phyloP scores from a whole-genome alignment of 2,329 filamentous ascomycete species.

The Tolypocladium ophioglossoides region DNA sequence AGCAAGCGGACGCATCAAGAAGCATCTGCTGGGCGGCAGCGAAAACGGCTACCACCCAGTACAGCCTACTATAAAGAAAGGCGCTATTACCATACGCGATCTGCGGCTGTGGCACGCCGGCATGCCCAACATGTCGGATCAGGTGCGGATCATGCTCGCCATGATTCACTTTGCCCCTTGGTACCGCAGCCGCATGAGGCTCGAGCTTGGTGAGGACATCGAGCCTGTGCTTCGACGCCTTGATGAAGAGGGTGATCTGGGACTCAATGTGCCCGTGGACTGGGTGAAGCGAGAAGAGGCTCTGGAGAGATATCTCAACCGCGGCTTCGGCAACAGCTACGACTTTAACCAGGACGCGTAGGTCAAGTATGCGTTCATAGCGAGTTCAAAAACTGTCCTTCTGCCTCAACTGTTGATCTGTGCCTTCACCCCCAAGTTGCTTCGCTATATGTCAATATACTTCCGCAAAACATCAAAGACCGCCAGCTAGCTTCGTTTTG shows the following conservation, averaged over 20 bases:
- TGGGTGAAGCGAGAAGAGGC: conserved; percentile 32
- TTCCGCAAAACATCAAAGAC: no score
- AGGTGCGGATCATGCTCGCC: conserved; percentile 47
- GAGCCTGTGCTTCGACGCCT: conserved; percentile 33
- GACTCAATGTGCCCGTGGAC: conserved; percentile 38
- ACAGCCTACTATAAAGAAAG: conserved; percentile 41
- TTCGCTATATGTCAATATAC: no score
- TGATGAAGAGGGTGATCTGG: conserved; percentile 20
- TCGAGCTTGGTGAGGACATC: conserved; percentile 42
- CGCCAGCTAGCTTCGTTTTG: no score
- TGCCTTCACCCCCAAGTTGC: no score
- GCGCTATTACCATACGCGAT: conserved; percentile 47
- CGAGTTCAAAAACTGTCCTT: no score
- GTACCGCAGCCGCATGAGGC: conserved; percentile 45
- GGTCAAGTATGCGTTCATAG: background rate
- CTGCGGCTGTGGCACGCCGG: conserved; percentile 54
- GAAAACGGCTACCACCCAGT: conserved; percentile 30
- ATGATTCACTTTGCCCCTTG: conserved; percentile 49
- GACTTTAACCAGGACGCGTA: background rate
- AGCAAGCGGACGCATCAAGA: conserved; percentile 38
- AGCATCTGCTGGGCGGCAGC: conserved; percentile 23
- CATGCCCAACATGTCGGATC: conserved; percentile 44
- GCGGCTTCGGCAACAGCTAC: background rate
- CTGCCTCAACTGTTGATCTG: no score
- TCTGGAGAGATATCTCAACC: background rate